Evolutionary conservation across 2,329 filamentous ascomycete species (phyloP).

Genomic region (Xylogone sp.): DNA sequence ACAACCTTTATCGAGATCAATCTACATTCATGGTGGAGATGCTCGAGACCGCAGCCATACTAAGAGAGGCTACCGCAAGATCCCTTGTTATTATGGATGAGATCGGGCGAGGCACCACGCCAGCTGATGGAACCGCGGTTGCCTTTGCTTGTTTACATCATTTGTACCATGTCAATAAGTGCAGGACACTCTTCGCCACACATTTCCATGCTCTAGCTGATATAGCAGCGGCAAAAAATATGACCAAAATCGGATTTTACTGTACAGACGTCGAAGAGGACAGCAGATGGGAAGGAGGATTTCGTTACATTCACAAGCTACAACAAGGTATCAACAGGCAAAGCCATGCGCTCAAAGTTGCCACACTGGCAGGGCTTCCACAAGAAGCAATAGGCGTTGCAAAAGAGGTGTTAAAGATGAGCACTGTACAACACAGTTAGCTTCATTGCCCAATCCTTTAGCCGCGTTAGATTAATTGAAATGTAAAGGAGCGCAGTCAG

Average conservation of each 20-base stretch:
- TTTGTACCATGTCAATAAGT: conserved; percentile 71
- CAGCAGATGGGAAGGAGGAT: conserved; percentile 47
- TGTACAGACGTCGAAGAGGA: conserved; percentile 88
- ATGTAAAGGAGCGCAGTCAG: conserved; percentile 22
- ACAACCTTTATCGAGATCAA: conserved; percentile 91
- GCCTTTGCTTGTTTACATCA: conserved; percentile 87
- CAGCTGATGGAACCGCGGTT: conserved; percentile 85
- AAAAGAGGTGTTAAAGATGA: conserved; percentile 19
- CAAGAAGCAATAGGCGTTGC: conserved; percentile 68
- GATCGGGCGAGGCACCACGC: conserved; percentile 90
- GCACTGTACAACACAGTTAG: conserved; percentile 51
- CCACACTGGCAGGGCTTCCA: conserved; percentile 77
- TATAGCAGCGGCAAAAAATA: conserved; percentile 55
- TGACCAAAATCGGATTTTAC: conserved; percentile 49
- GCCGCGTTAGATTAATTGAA: conserved; percentile 6
- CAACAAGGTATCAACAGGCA: conserved; percentile 77
- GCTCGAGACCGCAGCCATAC: conserved; percentile 89
- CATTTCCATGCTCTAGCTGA: conserved; percentile 88
- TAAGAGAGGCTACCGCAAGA: conserved; percentile 75
- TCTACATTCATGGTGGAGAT: conserved; percentile 99
- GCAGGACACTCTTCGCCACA: conserved; percentile 85
- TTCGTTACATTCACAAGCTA: conserved; percentile 83
- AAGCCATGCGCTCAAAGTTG: conserved; percentile 95
- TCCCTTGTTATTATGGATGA: conserved; percentile 99
- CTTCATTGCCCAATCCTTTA: conserved; percentile 30